Conservation (phyloP, 495 filamentous ascomycete genomes). For the Podospora bellae-mahoneyi region DNA sequence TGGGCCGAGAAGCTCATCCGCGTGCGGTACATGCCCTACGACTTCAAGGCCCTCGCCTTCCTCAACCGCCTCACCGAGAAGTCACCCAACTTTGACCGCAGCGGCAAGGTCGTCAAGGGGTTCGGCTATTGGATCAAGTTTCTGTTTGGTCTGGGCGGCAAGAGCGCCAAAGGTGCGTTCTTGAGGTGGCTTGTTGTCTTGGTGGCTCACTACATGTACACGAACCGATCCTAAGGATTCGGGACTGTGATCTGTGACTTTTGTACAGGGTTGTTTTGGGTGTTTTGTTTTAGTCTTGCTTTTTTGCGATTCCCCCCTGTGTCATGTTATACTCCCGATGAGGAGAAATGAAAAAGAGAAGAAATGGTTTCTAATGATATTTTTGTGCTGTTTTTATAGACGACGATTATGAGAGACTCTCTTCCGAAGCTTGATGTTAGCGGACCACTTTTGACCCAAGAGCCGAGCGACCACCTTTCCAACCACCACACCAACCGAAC, state of each 20-base stretch:
- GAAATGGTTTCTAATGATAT: background rate
- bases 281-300: background rate
- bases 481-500: no score
- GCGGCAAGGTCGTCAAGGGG: conserved; percentile 57
- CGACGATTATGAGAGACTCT: background rate
- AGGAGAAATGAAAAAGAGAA: background rate
- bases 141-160: conserved; percentile 45
- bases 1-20: conserved; percentile 77
- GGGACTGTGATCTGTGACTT: background rate
- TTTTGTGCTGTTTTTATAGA: background rate
- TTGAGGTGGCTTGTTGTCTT: conserved; percentile 46
- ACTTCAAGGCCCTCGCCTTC: conserved; percentile 47
- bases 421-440: background rate
- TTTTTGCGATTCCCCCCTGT: background rate
- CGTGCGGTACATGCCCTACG: conserved; percentile 79
- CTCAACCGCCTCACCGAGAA: conserved; percentile 53
- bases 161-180: conserved; percentile 47
- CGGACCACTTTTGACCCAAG: background rate
- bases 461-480: background rate
- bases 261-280: background rate
- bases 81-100: conserved; percentile 80
- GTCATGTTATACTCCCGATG: background rate
- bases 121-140: conserved; percentile 46
- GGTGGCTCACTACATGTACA: conserved; percentile 21
- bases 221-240: background rate